Conservation (phyloP, 345 rosid species). For the Euphorbia tirucalli region DNA sequence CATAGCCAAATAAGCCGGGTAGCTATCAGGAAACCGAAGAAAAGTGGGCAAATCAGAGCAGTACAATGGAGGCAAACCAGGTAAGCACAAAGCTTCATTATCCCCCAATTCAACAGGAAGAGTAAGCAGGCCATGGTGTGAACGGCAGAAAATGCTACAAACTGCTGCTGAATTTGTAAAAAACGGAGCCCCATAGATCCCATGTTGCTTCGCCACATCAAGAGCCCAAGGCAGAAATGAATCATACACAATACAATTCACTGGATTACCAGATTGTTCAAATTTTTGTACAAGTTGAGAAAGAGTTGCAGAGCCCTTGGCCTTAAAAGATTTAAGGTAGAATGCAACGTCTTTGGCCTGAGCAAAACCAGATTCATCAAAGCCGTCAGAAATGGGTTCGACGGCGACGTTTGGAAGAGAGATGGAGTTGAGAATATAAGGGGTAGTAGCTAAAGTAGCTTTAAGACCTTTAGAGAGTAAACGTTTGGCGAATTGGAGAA, state of each 20-base stretch:
- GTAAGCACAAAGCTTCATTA: constrained; percentile 34
- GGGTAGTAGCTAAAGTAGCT: constrained; percentile 68
- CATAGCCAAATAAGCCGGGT: constrained; percentile 54
- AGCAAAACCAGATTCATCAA: constrained; percentile 49
- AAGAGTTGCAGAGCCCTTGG: constrained; percentile 50
- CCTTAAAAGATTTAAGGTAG: constrained; percentile 39
- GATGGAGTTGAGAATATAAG: constrained; percentile 49
- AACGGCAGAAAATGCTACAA: constrained; percentile 39
- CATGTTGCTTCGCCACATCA: constrained; percentile 57
- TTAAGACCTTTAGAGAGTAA: constrained; percentile 61
- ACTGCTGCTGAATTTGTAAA: constrained; percentile 65
- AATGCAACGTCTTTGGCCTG: constrained; percentile 38
- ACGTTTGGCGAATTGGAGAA: constrained; percentile 68
- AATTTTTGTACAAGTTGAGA: constrained; percentile 41
- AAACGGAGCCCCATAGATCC: constrained; percentile 54
- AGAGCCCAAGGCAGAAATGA: constrained; percentile 79
- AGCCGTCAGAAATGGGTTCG: constrained; percentile 74
- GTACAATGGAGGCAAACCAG: constrained; percentile 53
- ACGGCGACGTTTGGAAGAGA: constrained; percentile 37
- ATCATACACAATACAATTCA: constrained; percentile 59
- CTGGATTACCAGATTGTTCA: constrained; percentile 30
- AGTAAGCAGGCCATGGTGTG: constrained; percentile 36
- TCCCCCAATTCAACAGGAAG: constrained; percentile 39
- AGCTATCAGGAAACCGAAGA: constrained; percentile 36
- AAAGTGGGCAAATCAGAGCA: constrained; percentile 55